These are phyloP conservation scores for Exserohilum turcica DNA, from an alignment of 2,329 filamentous ascomycete species.

Conservation along the genomic window DNA sequence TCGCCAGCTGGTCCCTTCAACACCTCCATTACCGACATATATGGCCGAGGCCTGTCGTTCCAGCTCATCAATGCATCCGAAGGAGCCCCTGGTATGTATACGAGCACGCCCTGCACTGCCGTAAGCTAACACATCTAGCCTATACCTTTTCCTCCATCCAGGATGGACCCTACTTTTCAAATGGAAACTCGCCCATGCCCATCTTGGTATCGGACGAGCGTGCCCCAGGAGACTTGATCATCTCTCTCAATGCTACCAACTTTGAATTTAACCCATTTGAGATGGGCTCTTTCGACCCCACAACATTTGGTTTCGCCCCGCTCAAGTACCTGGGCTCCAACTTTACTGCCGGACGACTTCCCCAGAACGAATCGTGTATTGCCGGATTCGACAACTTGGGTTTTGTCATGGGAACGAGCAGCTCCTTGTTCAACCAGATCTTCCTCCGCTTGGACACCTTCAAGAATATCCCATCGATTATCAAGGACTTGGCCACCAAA, in stretches of 20 bases:
- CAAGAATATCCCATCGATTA: slow-evolving; percentile 54
- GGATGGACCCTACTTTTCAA: slow-evolving; percentile 64
- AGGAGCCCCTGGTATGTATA: slow-evolving; percentile 63
- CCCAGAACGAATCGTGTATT: slow-evolving; percentile 65
- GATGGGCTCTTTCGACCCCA: slow-evolving; percentile 77
- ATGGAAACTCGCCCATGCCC: slow-evolving; percentile 71
- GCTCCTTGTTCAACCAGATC: slow-evolving; percentile 81
- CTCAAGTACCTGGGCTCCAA: slow-evolving; percentile 73
- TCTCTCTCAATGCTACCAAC: slow-evolving; percentile 74
- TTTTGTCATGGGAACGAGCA: slow-evolving; percentile 84
- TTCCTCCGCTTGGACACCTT: slow-evolving; percentile 67
- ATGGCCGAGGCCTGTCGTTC: slow-evolving; percentile 82
- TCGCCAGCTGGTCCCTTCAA: slow-evolving; percentile 64
- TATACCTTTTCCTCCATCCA: slow-evolving; percentile 86
- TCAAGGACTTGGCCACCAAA: slow-evolving; percentile 58
- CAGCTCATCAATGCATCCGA: slow-evolving; percentile 78
- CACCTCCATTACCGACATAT: slow-evolving; percentile 83
- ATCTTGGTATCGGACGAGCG: slow-evolving; percentile 74
- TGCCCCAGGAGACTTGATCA: slow-evolving; percentile 62
- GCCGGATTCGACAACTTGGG: slow-evolving; percentile 82
- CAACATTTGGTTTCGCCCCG: slow-evolving; percentile 72
- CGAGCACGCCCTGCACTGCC: slow-evolving; percentile 75
- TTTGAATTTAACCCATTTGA: slow-evolving; percentile 82
- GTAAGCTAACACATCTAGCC: slow-evolving; percentile 51
- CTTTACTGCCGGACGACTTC: slow-evolving; percentile 67